A percentile compares a stretch with the other conserved stretches of the same genome.
Conservation (phyloP, 169 alveolate species). For the Cardiosporidium cionae region DNA sequence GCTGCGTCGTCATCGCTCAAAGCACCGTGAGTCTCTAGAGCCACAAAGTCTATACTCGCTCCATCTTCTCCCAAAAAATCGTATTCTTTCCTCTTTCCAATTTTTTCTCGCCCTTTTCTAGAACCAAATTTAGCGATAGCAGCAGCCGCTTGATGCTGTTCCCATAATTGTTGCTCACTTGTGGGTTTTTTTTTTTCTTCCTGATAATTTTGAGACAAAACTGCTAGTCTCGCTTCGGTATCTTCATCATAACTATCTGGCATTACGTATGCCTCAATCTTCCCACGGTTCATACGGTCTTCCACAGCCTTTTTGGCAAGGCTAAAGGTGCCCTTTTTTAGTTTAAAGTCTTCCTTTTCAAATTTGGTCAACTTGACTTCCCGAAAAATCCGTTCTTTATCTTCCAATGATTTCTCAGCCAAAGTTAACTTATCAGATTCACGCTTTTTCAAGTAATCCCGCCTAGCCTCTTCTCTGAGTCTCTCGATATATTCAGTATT, state of each 20-base stretch:
- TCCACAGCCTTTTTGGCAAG: slow-evolving; percentile 70
- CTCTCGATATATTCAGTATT: slow-evolving; percentile 24
- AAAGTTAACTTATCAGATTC: slow-evolving; percentile 81
- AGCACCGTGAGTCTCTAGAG: slow-evolving; percentile 16
- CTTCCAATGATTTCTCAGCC: slow-evolving; percentile 81
- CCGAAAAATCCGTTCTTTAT: slow-evolving; percentile 67
- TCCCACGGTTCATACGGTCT: not conserved
- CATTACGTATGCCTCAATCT: slow-evolving; percentile 27
- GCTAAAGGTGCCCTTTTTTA: slow-evolving; percentile 70
- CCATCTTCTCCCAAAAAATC: slow-evolving; percentile 25
- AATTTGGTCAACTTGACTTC: slow-evolving; percentile 58
- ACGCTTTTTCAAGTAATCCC: slow-evolving; percentile 85
- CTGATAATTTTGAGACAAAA: slow-evolving; percentile 19
- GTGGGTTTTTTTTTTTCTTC: slow-evolving; percentile 19
- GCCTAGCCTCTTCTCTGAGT: slow-evolving; percentile 59
- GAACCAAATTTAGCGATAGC: slow-evolving; percentile 33
- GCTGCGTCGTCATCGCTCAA: slow-evolving; percentile 6
- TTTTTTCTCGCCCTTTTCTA: not conserved
- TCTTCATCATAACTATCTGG: slow-evolving; percentile 43
- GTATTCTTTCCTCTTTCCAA: not conserved
- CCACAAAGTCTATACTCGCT: slow-evolving; percentile 19
- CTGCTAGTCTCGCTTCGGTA: slow-evolving; percentile 16
- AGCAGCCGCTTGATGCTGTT: slow-evolving; percentile 24
- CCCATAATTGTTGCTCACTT: slow-evolving; percentile 30
- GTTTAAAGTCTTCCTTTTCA: slow-evolving; percentile 59